These are phyloP conservation scores for Forsythia suspensa DNA, from an alignment of 257 asterid species.

Conservation along the genomic window DNA sequence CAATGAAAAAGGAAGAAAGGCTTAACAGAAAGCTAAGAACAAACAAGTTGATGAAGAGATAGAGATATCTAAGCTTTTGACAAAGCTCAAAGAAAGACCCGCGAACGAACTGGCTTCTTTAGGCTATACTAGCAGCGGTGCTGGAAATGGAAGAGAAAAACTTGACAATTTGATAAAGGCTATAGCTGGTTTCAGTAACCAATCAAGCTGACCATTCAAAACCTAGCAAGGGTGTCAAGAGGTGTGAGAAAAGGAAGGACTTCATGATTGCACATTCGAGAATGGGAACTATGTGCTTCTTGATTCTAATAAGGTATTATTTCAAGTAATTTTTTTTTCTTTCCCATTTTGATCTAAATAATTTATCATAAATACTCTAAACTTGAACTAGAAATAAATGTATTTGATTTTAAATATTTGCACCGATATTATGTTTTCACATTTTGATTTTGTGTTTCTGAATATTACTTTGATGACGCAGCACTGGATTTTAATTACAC, in stretches of 20 bases:
- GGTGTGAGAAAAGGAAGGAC: slow-evolving; percentile 57
- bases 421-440: too few relatives aligned
- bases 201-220: slow-evolving; percentile 59
- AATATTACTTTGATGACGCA: too few relatives aligned
- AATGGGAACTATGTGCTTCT: too few relatives aligned
- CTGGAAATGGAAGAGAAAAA: slow-evolving; percentile 46
- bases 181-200: slow-evolving; percentile 71
- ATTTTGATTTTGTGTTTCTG: too few relatives aligned
- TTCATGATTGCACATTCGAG: too few relatives aligned
- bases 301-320: too few relatives aligned
- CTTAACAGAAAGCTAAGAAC: slow-evolving; percentile 95
- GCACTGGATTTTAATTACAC: too few relatives aligned
- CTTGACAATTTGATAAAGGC: slow-evolving; percentile 76
- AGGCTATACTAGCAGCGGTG: slow-evolving; percentile 45
- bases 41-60: slow-evolving; percentile 94
- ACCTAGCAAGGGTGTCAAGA: slow-evolving; percentile 69
- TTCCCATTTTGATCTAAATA: too few relatives aligned
- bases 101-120: slow-evolving; percentile 70
- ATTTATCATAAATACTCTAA: too few relatives aligned
- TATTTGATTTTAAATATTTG: too few relatives aligned
- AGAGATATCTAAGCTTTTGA: slow-evolving; percentile 67
- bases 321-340: too few relatives aligned
- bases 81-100: slow-evolving; percentile 69
- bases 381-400: too few relatives aligned
- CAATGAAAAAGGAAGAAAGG: slow-evolving; percentile 88